Conservation (phyloP, 2,329 filamentous ascomycete genomes). For the Myriosclerotinia scirpicola region DNA sequence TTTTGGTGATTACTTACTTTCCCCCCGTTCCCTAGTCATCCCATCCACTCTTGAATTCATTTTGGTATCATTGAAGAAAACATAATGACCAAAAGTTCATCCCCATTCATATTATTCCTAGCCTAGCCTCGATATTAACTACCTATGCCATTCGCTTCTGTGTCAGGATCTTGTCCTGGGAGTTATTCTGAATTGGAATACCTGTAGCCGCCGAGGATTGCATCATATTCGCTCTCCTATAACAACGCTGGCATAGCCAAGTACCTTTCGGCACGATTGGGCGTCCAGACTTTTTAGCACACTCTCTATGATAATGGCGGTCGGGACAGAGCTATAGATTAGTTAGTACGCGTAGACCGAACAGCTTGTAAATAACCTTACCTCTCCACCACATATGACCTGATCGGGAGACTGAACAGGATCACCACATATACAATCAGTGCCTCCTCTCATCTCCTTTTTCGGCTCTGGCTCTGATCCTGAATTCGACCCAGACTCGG, state of each 20-base stretch:
- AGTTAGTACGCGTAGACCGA: neutral
- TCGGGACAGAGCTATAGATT: constrained; percentile 6
- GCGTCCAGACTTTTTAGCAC: constrained; percentile 4
- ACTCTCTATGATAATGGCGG: constrained; percentile 4
- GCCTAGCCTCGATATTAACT: no score
- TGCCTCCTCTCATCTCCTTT: constrained; percentile 10
- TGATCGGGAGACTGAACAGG: constrained; percentile 25
- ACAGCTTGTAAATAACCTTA: neutral
- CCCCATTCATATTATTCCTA: no score
- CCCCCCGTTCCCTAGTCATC: no score
- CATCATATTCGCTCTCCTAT: neutral
- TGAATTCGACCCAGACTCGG: neutral
- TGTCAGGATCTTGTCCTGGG: neutral
- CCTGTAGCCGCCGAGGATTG: neutral
- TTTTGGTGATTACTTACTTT: no score
- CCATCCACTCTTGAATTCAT: no score
- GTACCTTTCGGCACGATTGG: neutral
- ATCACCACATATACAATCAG: constrained; percentile 32
- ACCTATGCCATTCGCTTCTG: no score
- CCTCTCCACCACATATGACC: constrained; percentile 27
- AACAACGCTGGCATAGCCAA: constrained; percentile 9
- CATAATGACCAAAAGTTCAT: no score
- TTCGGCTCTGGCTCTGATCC: neutral
- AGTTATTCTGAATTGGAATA: neutral
- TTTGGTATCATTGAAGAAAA: no score